A percentile compares a stretch with the other conserved stretches of the same genome.
Conservation (phyloP, 169 alveolate genomes). For the Babesia bigemina region DNA sequence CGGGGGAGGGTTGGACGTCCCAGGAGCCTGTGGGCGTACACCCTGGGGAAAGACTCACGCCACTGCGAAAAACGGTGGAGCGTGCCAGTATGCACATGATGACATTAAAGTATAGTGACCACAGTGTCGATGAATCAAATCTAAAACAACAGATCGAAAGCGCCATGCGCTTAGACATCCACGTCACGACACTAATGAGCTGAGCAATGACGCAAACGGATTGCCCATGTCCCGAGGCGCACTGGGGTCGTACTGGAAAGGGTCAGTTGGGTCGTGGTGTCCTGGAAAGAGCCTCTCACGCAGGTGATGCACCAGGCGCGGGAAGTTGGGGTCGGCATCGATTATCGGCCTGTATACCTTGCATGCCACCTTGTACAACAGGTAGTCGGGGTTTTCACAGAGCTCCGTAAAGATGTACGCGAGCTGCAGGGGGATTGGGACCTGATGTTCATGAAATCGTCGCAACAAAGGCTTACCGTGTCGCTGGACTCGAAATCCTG, state of each 20-base stretch:
- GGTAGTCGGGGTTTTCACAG: conserved; percentile 47
- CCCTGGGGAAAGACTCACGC: too few relatives aligned
- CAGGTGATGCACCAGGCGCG: conserved; percentile 15
- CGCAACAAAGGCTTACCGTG: conserved; percentile 1
- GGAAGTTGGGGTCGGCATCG: conserved; percentile 46
- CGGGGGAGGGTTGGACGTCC: too few relatives aligned
- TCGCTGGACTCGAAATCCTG: conserved; percentile 48
- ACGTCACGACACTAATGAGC: conserved; percentile 8
- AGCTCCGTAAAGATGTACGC: conserved; percentile 58
- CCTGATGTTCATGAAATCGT: background rate
- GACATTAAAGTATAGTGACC: too few relatives aligned
- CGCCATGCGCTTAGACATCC: too few relatives aligned
- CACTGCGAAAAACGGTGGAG: too few relatives aligned
- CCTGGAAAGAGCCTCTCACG: conserved; percentile 33
- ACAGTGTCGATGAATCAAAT: too few relatives aligned
- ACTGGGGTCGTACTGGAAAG: background rate
- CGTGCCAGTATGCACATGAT: too few relatives aligned
- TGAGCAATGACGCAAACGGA: conserved; percentile 27
- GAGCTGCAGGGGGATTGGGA: conserved; percentile 60
- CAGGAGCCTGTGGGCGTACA: too few relatives aligned
- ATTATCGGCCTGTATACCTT: conserved; percentile 48
- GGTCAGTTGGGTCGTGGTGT: conserved; percentile 29
- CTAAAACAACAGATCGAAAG: too few relatives aligned
- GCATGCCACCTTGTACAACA: conserved; percentile 38
- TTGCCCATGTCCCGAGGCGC: background rate